Evolutionary conservation across 1,284 basidiomycete genomes (phyloP).

Genomic region (Clitocybe nebularis): DNA sequence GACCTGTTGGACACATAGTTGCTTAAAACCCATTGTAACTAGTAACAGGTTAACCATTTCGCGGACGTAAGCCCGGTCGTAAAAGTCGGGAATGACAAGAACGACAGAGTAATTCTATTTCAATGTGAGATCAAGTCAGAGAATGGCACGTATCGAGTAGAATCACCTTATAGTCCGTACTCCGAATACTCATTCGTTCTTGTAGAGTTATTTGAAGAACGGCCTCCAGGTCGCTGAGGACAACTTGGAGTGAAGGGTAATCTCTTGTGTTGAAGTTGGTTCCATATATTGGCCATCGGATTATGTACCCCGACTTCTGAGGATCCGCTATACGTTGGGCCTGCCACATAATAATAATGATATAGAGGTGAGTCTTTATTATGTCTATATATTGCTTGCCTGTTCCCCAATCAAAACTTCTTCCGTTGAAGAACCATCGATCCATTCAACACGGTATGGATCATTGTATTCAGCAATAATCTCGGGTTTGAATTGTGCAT

Average conservation of each 20-base stretch:
- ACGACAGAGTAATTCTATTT: slow-evolving; percentile 85
- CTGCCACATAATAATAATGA: slow-evolving; percentile 31
- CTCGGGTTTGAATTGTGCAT: slow-evolving; percentile 74
- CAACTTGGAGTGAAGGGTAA: slow-evolving; percentile 66
- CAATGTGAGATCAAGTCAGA: no score
- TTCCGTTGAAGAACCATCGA: slow-evolving; percentile 42
- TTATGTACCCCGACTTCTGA: slow-evolving; percentile 56
- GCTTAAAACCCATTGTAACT: slow-evolving; percentile 85
- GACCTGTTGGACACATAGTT: slow-evolving; percentile 87
- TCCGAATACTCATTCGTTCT: slow-evolving; percentile 59
- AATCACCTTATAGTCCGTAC: slow-evolving; percentile 58
- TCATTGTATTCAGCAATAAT: slow-evolving; percentile 81
- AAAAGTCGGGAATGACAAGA: slow-evolving; percentile 91
- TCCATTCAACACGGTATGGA: slow-evolving; percentile 80
- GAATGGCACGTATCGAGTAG: neutral
- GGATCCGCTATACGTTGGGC: slow-evolving; percentile 74
- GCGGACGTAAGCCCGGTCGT: slow-evolving; percentile 80
- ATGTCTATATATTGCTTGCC: slow-evolving; percentile 31
- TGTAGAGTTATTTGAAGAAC: slow-evolving; percentile 62
- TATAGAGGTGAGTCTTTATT: neutral
- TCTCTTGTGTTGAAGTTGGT: slow-evolving; percentile 77
- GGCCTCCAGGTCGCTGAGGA: slow-evolving; percentile 75
- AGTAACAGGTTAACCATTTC: slow-evolving; percentile 78
- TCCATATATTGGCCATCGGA: slow-evolving; percentile 78
- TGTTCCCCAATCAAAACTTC: slow-evolving; percentile 68